Evolutionary conservation across 345 rosid species (phyloP).

Genomic region (Crucihimalaya himalaica): DNA sequence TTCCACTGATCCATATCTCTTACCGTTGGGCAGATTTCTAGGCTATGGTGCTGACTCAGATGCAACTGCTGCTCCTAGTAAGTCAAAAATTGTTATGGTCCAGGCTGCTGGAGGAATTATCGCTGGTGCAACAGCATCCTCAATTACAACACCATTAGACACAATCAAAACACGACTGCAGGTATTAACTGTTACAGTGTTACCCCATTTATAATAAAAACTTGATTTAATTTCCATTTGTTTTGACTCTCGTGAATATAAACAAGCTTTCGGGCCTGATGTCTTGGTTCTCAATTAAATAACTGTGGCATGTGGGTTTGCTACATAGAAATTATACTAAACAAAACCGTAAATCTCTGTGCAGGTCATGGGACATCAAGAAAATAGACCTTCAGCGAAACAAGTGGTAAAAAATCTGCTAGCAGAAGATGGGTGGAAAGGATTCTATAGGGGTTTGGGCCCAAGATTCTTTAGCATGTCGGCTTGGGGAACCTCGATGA

Average conservation of each 20-base stretch:
- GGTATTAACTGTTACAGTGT: conserved; percentile 43
- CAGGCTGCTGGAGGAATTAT: conserved; percentile 93
- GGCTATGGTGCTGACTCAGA: conserved; percentile 58
- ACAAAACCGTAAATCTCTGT: background rate
- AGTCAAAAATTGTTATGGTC: conserved; percentile 62
- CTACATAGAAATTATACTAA: background rate
- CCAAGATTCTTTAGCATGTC: conserved; percentile 99
- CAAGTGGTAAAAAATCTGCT: conserved; percentile 71
- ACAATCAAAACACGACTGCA: conserved; percentile 94
- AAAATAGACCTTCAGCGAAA: conserved; percentile 67
- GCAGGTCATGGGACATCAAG: conserved; percentile 82
- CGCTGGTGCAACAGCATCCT: conserved; percentile 95
- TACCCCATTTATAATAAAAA: background rate
- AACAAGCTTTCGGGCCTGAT: background rate
- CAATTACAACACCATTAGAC: conserved; percentile 93
- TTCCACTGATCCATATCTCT: conserved; percentile 21
- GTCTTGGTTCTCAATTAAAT: background rate
- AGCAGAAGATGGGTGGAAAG: conserved; percentile 92
- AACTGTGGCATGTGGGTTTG: background rate
- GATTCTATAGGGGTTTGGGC: conserved; percentile 87
- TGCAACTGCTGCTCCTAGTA: conserved; percentile 52
- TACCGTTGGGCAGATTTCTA: conserved; percentile 56
- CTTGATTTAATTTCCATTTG: background rate
- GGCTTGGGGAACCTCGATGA: conserved; percentile 99
- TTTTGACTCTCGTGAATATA: background rate